A percentile compares a stretch with the other conserved stretches of the same genome.
These are phyloP conservation scores for Panus rudis DNA, from an alignment of 768 basidiomycete genomes.

Conservation along the genomic window DNA sequence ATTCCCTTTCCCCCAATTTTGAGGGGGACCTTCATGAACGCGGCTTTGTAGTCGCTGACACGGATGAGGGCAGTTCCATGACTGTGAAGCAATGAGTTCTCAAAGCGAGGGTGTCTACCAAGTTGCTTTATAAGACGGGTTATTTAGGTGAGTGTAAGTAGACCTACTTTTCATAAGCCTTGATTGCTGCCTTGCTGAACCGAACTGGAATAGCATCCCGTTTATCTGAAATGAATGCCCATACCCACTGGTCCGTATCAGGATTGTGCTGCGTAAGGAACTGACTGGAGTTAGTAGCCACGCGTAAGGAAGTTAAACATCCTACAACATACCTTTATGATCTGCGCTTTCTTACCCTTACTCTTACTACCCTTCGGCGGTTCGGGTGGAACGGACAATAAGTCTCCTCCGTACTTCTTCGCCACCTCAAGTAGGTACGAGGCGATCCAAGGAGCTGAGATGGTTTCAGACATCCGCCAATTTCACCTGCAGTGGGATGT, in stretches of 20 bases:
- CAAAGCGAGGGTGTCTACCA: too few species aligned
- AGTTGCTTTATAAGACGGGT: too few species aligned
- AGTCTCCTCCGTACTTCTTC: conserved; percentile 43
- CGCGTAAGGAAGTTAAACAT: background rate
- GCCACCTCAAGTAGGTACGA: conserved; percentile 44
- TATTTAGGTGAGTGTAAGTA: background rate
- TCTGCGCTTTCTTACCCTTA: conserved; percentile 50
- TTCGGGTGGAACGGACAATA: conserved; percentile 27
- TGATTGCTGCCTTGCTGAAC: conserved; percentile 46
- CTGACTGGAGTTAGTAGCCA: conserved; percentile 27
- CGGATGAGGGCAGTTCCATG: conserved; percentile 37
- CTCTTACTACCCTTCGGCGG: too few species aligned
- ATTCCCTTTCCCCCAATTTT: conserved; percentile 30
- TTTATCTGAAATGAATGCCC: conserved; percentile 62
- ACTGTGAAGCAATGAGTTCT: conserved; percentile 22
- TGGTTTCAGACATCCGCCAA: conserved; percentile 30
- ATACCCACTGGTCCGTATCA: conserved; percentile 37
- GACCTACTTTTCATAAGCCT: conserved; percentile 31
- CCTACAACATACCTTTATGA: conserved; percentile 40
- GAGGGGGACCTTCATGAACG: conserved; percentile 47
- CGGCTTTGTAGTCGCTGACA: conserved; percentile 43
- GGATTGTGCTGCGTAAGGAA: conserved; percentile 43
- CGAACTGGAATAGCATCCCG: conserved; percentile 41
- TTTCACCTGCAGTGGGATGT: too few species aligned
- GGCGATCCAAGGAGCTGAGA: conserved; percentile 48